Percentiles rank a stretch among this genome's conserved stretches.
Evolutionary conservation across 1,284 basidiomycete genomes (phyloP).

Genomic region (Ganoderma lucidum): DNA sequence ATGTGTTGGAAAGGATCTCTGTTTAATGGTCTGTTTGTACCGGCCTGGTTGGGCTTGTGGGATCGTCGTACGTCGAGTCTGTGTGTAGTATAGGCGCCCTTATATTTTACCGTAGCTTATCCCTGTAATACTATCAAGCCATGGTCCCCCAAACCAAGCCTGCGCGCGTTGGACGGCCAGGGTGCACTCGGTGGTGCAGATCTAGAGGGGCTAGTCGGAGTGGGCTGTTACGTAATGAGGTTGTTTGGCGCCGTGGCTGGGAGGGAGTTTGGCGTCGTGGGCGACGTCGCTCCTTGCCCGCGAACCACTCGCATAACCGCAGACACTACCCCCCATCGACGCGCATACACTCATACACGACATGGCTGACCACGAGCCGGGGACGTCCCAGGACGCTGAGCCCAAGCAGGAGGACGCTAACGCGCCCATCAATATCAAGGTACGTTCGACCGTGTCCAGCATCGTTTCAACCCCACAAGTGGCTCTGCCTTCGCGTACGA

Average conservation of each 20-base stretch:
- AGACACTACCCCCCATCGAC: constrained; percentile 5
- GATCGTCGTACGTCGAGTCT: neutral
- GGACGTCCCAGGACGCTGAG: constrained; percentile 54
- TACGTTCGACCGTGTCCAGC: constrained; percentile 42
- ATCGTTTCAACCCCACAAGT: neutral
- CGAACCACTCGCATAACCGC: constrained; percentile 25
- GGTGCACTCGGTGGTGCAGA: too few relatives aligned
- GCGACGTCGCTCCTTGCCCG: constrained; percentile 15
- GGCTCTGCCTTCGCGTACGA: constrained; percentile 1
- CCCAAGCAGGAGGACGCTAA: constrained; percentile 66
- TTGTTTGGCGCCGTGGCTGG: constrained; percentile 6
- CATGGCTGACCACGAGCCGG: constrained; percentile 69
- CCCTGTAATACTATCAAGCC: constrained; percentile 10
- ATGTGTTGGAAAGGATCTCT: neutral
- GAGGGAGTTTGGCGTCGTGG: neutral
- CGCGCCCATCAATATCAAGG: constrained; percentile 87
- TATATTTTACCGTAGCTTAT: constrained; percentile 21
- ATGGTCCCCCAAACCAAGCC: neutral
- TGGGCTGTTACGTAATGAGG: constrained; percentile 17
- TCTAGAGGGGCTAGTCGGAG: neutral
- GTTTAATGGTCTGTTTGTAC: constrained; percentile 3
- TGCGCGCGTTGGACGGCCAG: too few relatives aligned
- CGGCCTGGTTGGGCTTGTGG: neutral
- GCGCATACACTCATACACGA: constrained; percentile 26
- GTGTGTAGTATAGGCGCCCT: neutral